Percentiles rank a stretch among this genome's conserved stretches.
Conservation (phyloP, 495 filamentous ascomycete species). For the Neurospora intermedia region DNA sequence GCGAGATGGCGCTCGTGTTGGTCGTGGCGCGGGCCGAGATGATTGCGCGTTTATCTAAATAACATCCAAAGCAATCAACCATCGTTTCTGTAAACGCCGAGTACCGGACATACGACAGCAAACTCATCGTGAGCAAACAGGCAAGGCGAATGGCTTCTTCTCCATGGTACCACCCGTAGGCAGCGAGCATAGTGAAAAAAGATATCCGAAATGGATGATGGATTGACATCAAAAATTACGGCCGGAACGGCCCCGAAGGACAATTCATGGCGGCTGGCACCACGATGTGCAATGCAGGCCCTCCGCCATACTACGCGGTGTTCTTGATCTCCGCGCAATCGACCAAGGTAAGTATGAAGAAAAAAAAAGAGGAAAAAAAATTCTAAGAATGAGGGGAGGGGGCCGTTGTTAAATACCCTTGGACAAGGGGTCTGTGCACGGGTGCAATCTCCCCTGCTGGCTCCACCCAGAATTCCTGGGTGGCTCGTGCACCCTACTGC, state of each 20-base stretch:
- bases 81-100: too few relatives aligned
- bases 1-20: neutral
- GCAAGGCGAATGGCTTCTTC: constrained; percentile 1
- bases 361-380: constrained; percentile 12
- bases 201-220: constrained; percentile 3
- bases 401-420: neutral
- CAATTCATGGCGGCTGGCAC: constrained; percentile 15
- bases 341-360: constrained; percentile 20
- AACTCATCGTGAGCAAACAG: neutral
- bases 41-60: neutral
- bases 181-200: constrained; percentile 14
- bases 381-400: neutral
- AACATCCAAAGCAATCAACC: too few relatives aligned
- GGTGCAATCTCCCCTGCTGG: neutral
- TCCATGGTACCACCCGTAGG: constrained; percentile 9
- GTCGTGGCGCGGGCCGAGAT: neutral
- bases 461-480: neutral
- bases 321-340: constrained; percentile 13
- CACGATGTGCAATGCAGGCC: constrained; percentile 18
- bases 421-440: constrained; percentile 3
- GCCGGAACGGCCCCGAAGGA: constrained; percentile 17
- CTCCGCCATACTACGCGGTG: constrained; percentile 9
- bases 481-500: neutral
- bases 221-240: constrained; percentile 15
- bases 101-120: too few relatives aligned